Base-by-base conservation (phyloP, 2,329 filamentous ascomycete genomes). In the Dryadomyces quercus-mongolicae region DNA sequence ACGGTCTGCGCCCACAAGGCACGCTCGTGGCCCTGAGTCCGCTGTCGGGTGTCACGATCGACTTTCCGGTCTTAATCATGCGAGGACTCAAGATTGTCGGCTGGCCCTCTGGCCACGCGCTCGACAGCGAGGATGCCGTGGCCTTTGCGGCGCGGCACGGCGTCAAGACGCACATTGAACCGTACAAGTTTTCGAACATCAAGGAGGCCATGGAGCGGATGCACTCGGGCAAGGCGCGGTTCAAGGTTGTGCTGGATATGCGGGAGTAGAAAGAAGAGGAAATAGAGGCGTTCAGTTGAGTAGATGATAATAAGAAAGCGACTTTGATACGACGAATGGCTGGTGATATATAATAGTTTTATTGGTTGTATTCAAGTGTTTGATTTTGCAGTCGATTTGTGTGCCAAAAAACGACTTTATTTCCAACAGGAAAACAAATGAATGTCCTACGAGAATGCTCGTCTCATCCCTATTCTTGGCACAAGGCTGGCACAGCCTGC, bases 131-230 rank as follows among this genome's bases (percentile, higher is more conserved):
- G 62, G 80, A 86, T 60, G 83, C 86, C 56, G 75, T 89, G 52
- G 72, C 71, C 2, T 89, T 89, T 62, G 77, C 84, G 0, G 69
- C 74, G 56, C 67, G 72, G 16, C 81, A 87, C 60, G 71, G 72
- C 5, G 75, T 89, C 59, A 77, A 78, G 66, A 85, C 84, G 52
- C 71, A 86, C 65, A 69, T 85, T 31, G 78, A 88, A 71, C 81
- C 72, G 61, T 88, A 80, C 63, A 74, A 80, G 0, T 69, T 89
- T 55, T 73, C 65, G 0, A 70, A 80, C 42, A 71, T 69, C 0
- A 64, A 70, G 18, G 65, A 72, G 55, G 76, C 76, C 0, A 65
- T 75, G 15, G 57, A 56, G 22, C 57, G 55, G 16, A 45, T 60
- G 54, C 10, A 54, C 13, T 56, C 56, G 10, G 57, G 57, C 43